Conservation (phyloP, 2,329 filamentous ascomycete genomes). For the Exophiala phaeomuriformis region DNA sequence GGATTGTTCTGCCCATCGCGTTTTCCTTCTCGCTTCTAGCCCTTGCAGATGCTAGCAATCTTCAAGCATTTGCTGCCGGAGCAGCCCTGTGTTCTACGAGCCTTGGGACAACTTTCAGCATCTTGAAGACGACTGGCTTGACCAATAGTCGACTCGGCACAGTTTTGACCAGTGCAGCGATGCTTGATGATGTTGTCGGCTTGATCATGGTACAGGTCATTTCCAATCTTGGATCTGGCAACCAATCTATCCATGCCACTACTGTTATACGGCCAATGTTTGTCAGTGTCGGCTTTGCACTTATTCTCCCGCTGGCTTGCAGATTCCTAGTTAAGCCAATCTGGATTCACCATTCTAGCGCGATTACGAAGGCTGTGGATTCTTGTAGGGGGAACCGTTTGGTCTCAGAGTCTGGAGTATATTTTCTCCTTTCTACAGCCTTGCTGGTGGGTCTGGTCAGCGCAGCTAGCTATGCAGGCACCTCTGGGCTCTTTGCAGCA, state of each 20-base stretch:
- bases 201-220: slow-evolving; percentile 72
- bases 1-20: slow-evolving; percentile 56
- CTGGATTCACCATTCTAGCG: neutral
- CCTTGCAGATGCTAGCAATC: slow-evolving; percentile 44
- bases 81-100: slow-evolving; percentile 68
- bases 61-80: slow-evolving; percentile 65
- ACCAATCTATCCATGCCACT: slow-evolving; percentile 32
- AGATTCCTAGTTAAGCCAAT: slow-evolving; percentile 23
- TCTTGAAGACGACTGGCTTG: slow-evolving; percentile 55
- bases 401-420: slow-evolving; percentile 24
- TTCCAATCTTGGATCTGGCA: slow-evolving; percentile 50
- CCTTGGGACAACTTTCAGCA: slow-evolving; percentile 62
- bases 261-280: slow-evolving; percentile 47
- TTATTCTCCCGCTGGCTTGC: slow-evolving; percentile 30
- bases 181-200: slow-evolving; percentile 69
- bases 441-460: slow-evolving; percentile 43
- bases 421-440: slow-evolving; percentile 38
- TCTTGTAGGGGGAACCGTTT: neutral
- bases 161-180: slow-evolving; percentile 64
- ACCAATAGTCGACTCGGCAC: slow-evolving; percentile 50
- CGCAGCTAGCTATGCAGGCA: slow-evolving; percentile 48
- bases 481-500: slow-evolving; percentile 50
- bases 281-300: slow-evolving; percentile 39
- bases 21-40: slow-evolving; percentile 55
- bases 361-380: neutral